Percentiles rank a stretch among this genome's conserved stretches.
phyloP scores from a whole-genome alignment of 371 early-diverging fungal species.

The Syncephalastrum contaminatum region DNA sequence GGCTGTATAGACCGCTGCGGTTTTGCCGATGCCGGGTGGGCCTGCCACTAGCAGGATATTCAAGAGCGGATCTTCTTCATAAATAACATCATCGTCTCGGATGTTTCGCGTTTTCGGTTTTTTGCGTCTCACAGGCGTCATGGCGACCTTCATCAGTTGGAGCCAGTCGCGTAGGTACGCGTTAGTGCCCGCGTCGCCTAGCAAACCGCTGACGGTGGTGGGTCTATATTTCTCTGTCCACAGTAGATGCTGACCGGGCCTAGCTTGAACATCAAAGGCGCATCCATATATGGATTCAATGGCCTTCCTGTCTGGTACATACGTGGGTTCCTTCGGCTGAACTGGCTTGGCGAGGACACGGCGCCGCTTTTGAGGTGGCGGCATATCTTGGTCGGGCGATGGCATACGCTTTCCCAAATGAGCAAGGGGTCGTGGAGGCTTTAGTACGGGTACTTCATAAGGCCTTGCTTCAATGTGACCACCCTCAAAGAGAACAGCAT shows the following conservation, averaged over 20 bases:
- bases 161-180: slow-evolving; percentile 26
- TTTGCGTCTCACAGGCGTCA: slow-evolving; percentile 1
- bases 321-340: not conserved
- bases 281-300: slow-evolving; percentile 8
- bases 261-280: not conserved
- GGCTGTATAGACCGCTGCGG: slow-evolving; percentile 70
- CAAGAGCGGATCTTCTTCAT: slow-evolving; percentile 13
- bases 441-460: too few species aligned
- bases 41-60: slow-evolving; percentile 68
- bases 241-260: not conserved
- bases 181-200: slow-evolving; percentile 13
- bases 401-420: too few species aligned
- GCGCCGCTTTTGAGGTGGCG: too few species aligned
- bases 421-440: too few species aligned
- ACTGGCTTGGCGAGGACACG: slow-evolving; percentile 3
- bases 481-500: slow-evolving; percentile 5
- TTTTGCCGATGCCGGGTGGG: slow-evolving; percentile 70
- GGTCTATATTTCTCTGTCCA: slow-evolving; percentile 43
- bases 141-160: slow-evolving; percentile 18
- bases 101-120: slow-evolving; percentile 1
- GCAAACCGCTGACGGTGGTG: slow-evolving; percentile 9
- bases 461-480: slow-evolving; percentile 4
- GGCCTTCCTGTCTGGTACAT: not conserved
- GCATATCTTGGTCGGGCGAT: too few species aligned
- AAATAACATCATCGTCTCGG: slow-evolving; percentile 6